Evolutionary conservation across 495 filamentous ascomycete species (phyloP).

Genomic region (Glarea lozoyensis): DNA sequence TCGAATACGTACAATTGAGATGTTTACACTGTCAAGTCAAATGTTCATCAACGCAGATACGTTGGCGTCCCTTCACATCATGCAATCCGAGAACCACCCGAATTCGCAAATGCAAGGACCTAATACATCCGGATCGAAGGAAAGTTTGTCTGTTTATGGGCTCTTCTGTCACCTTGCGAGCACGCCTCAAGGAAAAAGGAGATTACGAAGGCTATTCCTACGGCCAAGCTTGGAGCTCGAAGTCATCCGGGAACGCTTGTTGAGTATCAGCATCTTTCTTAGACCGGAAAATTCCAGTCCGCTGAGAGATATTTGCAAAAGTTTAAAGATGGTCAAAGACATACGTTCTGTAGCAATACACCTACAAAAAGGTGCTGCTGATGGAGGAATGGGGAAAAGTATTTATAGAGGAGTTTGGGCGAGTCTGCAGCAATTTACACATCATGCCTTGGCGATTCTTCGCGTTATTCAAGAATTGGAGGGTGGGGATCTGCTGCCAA

Average conservation of each 20-base stretch:
- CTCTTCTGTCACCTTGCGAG: slow-evolving; percentile 69
- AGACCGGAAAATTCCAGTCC: slow-evolving; percentile 56
- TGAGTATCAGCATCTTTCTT: slow-evolving; percentile 59
- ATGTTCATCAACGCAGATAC: slow-evolving; percentile 86
- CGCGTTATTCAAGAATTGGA: slow-evolving; percentile 54
- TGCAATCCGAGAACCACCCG: slow-evolving; percentile 77
- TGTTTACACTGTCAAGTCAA: slow-evolving; percentile 65
- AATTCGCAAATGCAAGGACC: slow-evolving; percentile 77
- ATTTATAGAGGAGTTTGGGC: slow-evolving; percentile 66
- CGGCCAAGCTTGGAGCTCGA: slow-evolving; percentile 62
- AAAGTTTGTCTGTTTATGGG: slow-evolving; percentile 83
- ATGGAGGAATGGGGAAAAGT: slow-evolving; percentile 43
- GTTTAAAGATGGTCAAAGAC: slow-evolving; percentile 69
- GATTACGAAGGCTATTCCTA: slow-evolving; percentile 75
- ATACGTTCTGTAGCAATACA: slow-evolving; percentile 61
- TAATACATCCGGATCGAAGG: slow-evolving; percentile 64
- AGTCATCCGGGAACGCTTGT: slow-evolving; percentile 66
- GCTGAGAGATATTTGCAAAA: slow-evolving; percentile 49
- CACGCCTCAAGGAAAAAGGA: slow-evolving; percentile 71
- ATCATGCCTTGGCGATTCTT: slow-evolving; percentile 56
- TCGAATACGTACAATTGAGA: slow-evolving; percentile 55
- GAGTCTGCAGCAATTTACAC: slow-evolving; percentile 41
- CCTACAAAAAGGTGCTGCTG: slow-evolving; percentile 67
- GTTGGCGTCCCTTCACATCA: slow-evolving; percentile 73
- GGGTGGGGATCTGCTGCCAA: slow-evolving; percentile 41